phyloP scores from a whole-genome alignment of 169 alveolate species.

The Cryptosporidium andersoni region DNA sequence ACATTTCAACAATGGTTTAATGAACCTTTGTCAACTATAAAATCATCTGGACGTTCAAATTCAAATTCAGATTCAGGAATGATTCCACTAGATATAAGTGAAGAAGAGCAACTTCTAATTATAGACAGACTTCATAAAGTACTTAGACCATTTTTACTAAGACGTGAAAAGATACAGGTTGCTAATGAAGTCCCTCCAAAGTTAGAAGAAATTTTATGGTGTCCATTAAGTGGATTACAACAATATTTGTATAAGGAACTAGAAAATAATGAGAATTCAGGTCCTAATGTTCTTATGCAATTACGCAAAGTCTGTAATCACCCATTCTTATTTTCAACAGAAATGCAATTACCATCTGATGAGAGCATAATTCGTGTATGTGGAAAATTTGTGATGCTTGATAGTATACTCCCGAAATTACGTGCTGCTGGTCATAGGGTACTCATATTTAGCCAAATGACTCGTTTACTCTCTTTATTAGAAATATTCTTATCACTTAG shows the following conservation, averaged over 20 bases:
- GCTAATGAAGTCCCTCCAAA: conserved; percentile 92
- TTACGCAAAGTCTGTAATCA: conserved; percentile 92
- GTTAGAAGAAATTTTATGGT: conserved; percentile 88
- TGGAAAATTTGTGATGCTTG: conserved; percentile 90
- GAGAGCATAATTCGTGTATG: conserved; percentile 88
- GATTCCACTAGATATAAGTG: conserved; percentile 83
- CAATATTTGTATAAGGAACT: conserved; percentile 85
- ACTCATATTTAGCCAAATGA: conserved; percentile 92
- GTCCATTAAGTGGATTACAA: conserved; percentile 87
- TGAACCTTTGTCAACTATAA: conserved; percentile 78
- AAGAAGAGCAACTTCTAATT: conserved; percentile 88
- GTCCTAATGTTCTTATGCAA: conserved; percentile 89
- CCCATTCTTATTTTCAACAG: conserved; percentile 90
- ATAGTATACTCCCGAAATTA: conserved; percentile 88
- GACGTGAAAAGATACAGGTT: conserved; percentile 93
- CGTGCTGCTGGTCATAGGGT: conserved; percentile 89
- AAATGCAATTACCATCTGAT: conserved; percentile 82
- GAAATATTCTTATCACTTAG: conserved; percentile 85
- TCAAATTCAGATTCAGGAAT: conserved; percentile 83
- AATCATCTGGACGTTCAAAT: conserved; percentile 75
- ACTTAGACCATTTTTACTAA: conserved; percentile 90
- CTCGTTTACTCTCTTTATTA: conserved; percentile 89
- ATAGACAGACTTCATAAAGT: conserved; percentile 91
- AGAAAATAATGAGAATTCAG: conserved; percentile 80
- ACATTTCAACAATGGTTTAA: conserved; percentile 92